Evolutionary conservation across 148 eudicot species (phyloP).

Genomic region (Pouteria glomerata): DNA sequence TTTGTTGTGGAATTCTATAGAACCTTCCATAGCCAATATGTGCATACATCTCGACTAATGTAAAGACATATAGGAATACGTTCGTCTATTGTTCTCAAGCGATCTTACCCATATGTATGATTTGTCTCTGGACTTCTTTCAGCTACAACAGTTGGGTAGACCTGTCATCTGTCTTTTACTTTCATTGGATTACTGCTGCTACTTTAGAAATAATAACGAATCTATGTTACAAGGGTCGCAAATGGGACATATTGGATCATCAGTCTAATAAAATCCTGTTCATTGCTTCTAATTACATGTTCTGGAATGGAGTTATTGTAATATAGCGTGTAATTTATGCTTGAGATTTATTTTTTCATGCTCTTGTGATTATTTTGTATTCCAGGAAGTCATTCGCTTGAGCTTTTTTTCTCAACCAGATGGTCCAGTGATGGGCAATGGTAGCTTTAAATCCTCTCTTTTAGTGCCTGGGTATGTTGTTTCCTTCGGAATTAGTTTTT

Average conservation of each 20-base stretch:
- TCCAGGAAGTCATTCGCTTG: constrained; percentile 69
- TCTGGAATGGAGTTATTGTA: neutral
- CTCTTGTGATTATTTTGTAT: constrained; percentile 10
- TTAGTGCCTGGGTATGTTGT: constrained; percentile 78
- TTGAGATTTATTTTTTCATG: neutral
- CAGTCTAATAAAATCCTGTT: neutral
- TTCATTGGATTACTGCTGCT: neutral
- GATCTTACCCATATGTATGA: too few species aligned
- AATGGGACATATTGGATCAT: neutral
- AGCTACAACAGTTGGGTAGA: too few species aligned
- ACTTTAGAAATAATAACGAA: neutral
- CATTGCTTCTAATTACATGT: neutral
- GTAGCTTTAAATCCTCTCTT: constrained; percentile 66
- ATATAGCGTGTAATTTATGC: neutral
- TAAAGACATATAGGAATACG: too few species aligned
- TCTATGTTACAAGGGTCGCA: neutral
- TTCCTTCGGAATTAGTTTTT: neutral
- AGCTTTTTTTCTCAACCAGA: constrained; percentile 91
- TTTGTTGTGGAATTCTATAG: too few species aligned
- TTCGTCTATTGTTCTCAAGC: too few species aligned
- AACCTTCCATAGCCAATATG: too few species aligned
- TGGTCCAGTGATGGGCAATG: constrained; percentile 76
- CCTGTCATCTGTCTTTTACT: neutral
- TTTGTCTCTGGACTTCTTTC: too few species aligned
- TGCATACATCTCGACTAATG: too few species aligned